Base-by-base conservation (phyloP, 345 rosid species). In the Gossypium arboreum region DNA sequence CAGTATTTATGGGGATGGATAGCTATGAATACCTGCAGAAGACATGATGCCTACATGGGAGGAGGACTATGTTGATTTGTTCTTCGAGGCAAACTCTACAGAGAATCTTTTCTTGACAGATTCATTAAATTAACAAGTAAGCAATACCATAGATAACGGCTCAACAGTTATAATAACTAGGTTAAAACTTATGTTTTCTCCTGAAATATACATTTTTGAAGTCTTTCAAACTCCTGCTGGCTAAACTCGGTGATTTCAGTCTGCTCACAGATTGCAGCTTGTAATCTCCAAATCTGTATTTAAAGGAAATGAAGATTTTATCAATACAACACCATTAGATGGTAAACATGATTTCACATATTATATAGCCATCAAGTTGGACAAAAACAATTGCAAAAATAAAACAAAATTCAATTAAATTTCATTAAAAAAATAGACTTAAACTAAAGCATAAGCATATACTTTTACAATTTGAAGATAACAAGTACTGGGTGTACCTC, bases 51-150 rank as follows among this genome's bases (percentile, higher is more conserved):
- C 94, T 83, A 82, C 96, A 92, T 11, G 97, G 97, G 73, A 94
- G 93, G 68, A 89, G 82, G 77, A 94, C 94, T 43, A 84, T 64
- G 17, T 86, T 84, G 68, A 94, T 94, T 15, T 93, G 94, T 64
- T 88, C 97, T 83, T 90, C 96, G 12, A 92, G 92, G 87, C 98
- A 94, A 76, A 92, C 80, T 88, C 94, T 81, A 70, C 94, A 92
- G 2, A 94, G 90, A 62, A 92, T 92, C 84, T 87, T 94, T 75
- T 90, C 98, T 97, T 94, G 91, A 51, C 52, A 79, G 73, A 78
- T 71, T 55, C 69, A 79, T 61, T n/a, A 34, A 65, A 75, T 73
- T 18, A 67, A 55, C 9, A 25, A 27, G 50, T 57, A 12, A 41
- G 64, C 71, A 75, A 3, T 1, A 18, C 7, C 39, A 12, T 2